A percentile compares a stretch with the other conserved stretches of the same genome.
Conservation (phyloP, 2,329 filamentous ascomycete genomes). For the Aurifilum marmelostoma region DNA sequence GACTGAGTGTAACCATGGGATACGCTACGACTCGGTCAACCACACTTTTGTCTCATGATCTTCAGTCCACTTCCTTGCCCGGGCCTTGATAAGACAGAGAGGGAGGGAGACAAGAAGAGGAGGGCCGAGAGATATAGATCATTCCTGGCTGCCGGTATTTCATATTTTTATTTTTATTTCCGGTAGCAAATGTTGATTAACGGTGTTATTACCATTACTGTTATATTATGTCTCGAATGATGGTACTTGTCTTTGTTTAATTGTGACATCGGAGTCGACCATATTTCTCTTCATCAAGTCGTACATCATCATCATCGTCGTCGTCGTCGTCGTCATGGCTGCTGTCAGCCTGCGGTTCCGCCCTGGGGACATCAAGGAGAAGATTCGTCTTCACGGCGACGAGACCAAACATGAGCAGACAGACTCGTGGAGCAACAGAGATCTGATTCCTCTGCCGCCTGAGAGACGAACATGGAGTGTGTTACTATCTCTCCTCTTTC, state of each 20-base stretch:
- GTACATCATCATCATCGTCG: not conserved
- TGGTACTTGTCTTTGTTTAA: too few species aligned
- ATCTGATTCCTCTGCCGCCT: conserved; percentile 28
- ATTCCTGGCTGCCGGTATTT: not conserved
- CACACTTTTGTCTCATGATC: not conserved
- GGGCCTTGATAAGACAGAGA: not conserved
- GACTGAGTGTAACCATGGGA: not conserved
- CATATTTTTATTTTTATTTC: too few species aligned
- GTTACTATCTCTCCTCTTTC: not conserved
- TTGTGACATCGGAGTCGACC: too few species aligned
- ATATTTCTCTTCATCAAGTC: not conserved
- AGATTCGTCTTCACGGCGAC: conserved; percentile 26
- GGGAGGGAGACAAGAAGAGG: not conserved
- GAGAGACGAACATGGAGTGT: conserved; percentile 28
- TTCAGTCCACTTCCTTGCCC: not conserved
- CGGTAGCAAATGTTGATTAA: too few species aligned
- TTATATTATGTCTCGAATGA: not conserved
- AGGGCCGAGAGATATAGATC: not conserved
- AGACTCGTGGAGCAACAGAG: conserved; percentile 29
- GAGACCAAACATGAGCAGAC: conserved; percentile 26
- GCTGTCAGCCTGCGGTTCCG: not conserved
- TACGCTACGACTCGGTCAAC: not conserved
- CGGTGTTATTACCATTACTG: too few species aligned
- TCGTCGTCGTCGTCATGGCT: conserved; percentile 3
- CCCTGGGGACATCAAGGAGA: conserved; percentile 21